Evolutionary conservation across 1,139 yeast genomes (phyloP), one percentile per base, ranked within the genome.

Genomic region (Magnusiomyces sp.): DNA sequence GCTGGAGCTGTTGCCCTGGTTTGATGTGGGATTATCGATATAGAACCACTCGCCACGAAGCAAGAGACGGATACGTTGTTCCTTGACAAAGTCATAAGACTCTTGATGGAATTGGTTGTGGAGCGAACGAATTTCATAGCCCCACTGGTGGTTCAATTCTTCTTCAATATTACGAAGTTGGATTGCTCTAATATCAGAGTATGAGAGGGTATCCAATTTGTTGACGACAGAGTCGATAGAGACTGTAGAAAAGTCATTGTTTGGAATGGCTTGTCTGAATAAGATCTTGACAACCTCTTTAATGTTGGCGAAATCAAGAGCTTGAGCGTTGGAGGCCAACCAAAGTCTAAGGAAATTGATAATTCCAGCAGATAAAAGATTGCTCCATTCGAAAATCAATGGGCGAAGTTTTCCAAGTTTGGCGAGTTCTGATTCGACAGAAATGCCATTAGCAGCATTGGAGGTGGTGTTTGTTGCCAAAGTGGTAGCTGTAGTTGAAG

Each of bases 11-110:
- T 50, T 27, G 6, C 50, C 48, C n/a, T 29, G 20, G 31, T 11
- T 40, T 5, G 6, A 16, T 14, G 50, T 80, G 45, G 88, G 88
- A 49, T 73, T 69, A 49, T 80, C 84, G 2, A 83, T 75, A 59
- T 73, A 81, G n/a, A 85, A 92, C 95, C 95, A 87, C 2, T 87
- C 77, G 2, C 96, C 95, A 58, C 78, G 79, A 41, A 87, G 77
- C 48, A 88, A 67, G 59, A 81, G 81, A 50, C 83, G 69, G 43
- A 83, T 79, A 57, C 95, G 73, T 65, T 86, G 95, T 62, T 84
- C 92, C 53, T 78, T 74, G n/a, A 87, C 90, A 62, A 84, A 85
- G 48, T 82, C 84, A 56, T 75, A 70, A 0, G 84, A 87, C 61
- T 87, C 92, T 16, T 68, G 67, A 4, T 74, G 65, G 53, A 85